These are phyloP conservation scores for Sarocladium strictum DNA, from an alignment of 2,329 filamentous ascomycete genomes.

Conservation along the genomic window DNA sequence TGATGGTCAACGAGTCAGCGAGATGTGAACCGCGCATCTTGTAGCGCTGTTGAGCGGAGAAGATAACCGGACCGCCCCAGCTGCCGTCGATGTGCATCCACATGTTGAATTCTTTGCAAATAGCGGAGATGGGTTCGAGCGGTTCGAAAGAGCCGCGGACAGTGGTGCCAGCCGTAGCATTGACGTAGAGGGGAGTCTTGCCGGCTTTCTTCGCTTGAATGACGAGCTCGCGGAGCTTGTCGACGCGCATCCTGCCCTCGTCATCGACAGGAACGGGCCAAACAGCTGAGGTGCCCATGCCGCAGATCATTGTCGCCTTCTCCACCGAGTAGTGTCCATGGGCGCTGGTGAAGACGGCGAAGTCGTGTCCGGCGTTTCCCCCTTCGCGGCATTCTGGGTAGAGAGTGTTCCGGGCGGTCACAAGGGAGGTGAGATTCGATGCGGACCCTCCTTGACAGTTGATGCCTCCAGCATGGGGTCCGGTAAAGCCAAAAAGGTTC, in stretches of 20 bases:
- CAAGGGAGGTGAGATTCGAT: conserved; percentile 78
- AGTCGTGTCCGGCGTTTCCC: conserved; percentile 60
- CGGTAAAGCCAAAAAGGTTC: conserved; percentile 67
- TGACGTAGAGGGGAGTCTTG: conserved; percentile 87
- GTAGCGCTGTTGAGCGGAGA: conserved; percentile 56
- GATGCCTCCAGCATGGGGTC: conserved; percentile 66
- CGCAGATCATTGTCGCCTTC: conserved; percentile 88
- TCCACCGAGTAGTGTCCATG: conserved; percentile 95
- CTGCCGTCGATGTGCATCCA: conserved; percentile 93
- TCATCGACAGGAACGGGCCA: conserved; percentile 68
- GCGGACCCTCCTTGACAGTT: conserved; percentile 77
- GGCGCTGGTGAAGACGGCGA: conserved; percentile 80
- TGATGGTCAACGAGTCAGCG: conserved; percentile 79
- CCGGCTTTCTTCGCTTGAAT: conserved; percentile 56
- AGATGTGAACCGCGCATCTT: conserved; percentile 66
- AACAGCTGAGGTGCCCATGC: conserved; percentile 71
- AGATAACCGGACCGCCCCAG: conserved; percentile 83
- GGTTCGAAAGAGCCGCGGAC: conserved; percentile 87
- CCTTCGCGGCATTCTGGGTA: conserved; percentile 70
- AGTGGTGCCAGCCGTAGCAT: conserved; percentile 91
- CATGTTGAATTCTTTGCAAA: conserved; percentile 66
- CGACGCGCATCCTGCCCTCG: conserved; percentile 64
- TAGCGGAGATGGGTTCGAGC: conserved; percentile 59
- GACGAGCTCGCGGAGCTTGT: conserved; percentile 59
- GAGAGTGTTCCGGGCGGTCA: conserved; percentile 80